Evolutionary conservation across 805 yeast species (phyloP).

Genomic region (Sporopachydermia lactativora): DNA sequence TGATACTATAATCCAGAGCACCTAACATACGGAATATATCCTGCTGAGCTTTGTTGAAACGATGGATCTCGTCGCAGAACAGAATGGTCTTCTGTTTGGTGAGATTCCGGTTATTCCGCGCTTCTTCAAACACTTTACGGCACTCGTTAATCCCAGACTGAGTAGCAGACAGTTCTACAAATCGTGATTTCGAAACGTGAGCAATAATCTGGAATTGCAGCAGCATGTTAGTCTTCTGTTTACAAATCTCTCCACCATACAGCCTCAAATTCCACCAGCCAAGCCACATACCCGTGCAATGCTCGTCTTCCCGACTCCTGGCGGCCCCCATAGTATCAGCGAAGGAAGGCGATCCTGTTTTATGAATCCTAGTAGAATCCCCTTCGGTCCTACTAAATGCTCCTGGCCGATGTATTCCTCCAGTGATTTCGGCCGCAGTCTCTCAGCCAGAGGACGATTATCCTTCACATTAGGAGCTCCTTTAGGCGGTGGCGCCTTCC

Average conservation of each 20-base stretch:
- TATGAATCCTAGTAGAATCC: constrained; percentile 53
- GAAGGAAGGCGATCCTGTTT: constrained; percentile 64
- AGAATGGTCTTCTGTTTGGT: constrained; percentile 47
- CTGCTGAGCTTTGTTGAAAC: constrained; percentile 79
- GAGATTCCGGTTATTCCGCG: constrained; percentile 29
- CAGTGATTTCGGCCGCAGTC: constrained; percentile 62
- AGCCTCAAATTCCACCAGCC: too few relatives aligned
- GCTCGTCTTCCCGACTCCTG: constrained; percentile 91
- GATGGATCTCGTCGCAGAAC: constrained; percentile 86
- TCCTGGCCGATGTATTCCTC: constrained; percentile 74
- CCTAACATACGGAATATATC: constrained; percentile 40
- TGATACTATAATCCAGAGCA: neutral
- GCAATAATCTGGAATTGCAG: constrained; percentile 35
- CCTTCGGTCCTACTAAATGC: constrained; percentile 53
- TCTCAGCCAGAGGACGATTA: constrained; percentile 51
- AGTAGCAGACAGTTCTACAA: constrained; percentile 80
- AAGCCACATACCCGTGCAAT: constrained; percentile 44
- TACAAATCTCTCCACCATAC: too few relatives aligned
- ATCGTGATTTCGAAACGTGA: constrained; percentile 33
- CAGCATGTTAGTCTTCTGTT: neutral
- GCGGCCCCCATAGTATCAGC: constrained; percentile 87
- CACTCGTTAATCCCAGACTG: constrained; percentile 54
- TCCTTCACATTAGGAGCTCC: too few relatives aligned
- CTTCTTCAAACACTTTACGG: constrained; percentile 41
- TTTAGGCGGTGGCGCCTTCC: constrained; percentile 1